Conservation (phyloP, 1,284 basidiomycete species). For the Phellopilus nigrolimitatus region DNA sequence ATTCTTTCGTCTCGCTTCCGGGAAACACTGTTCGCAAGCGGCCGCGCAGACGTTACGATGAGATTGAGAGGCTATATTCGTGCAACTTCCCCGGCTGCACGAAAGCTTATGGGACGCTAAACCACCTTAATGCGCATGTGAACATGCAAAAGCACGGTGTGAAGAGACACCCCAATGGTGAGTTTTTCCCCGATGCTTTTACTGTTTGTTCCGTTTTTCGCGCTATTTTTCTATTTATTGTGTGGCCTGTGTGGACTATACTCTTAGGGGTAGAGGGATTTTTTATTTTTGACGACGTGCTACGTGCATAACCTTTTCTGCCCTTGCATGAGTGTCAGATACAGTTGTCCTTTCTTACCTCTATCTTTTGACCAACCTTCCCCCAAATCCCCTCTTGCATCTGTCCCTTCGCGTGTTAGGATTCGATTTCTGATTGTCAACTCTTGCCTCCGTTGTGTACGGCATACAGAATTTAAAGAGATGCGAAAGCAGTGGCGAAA, state of each 20-base stretch:
- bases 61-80: conserved; percentile 88
- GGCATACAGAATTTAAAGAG: conserved; percentile 86
- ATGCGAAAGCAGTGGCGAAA: conserved; percentile 94
- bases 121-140: conserved; percentile 90
- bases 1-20: conserved; percentile 74
- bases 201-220: conserved; percentile 12
- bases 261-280: too few species aligned
- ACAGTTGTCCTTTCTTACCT: too few species aligned
- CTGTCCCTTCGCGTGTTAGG: too few species aligned
- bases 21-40: conserved; percentile 80
- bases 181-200: conserved; percentile 29
- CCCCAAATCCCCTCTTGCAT: too few species aligned
- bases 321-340: too few species aligned
- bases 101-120: conserved; percentile 85
- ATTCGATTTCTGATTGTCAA: neutral
- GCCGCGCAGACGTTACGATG: conserved; percentile 79
- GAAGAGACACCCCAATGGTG: conserved; percentile 80
- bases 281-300: too few species aligned
- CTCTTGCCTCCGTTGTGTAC: conserved; percentile 9
- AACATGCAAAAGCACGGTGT: conserved; percentile 88
- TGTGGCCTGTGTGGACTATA: neutral
- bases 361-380: too few species aligned
- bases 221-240: neutral
- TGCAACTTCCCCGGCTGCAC: conserved; percentile 81
- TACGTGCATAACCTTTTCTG: too few species aligned